Percentiles rank a stretch among this genome's conserved stretches.
These are phyloP conservation scores for Aspergillus egyptiacus DNA, from an alignment of 495 filamentous ascomycete genomes.

Conservation along the genomic window DNA sequence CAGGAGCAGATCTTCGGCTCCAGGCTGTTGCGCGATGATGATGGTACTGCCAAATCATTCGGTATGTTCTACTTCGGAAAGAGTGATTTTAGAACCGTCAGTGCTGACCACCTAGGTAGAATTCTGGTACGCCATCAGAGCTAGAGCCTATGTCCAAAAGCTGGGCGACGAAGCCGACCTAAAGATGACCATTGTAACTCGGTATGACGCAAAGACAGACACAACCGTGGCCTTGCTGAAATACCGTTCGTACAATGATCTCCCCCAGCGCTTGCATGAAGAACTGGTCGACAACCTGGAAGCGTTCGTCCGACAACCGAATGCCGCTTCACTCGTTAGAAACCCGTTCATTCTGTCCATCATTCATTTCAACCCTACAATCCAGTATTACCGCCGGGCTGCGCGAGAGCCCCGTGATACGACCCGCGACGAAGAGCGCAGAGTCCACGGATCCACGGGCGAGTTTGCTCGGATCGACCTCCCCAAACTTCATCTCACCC, in stretches of 20 bases:
- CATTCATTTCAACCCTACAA: conserved; percentile 11
- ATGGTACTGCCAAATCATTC: conserved; percentile 1
- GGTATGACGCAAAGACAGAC: conserved; percentile 8
- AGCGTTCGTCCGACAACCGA: conserved; percentile 4
- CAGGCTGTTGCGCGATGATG: background rate
- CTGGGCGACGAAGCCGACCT: conserved; percentile 6
- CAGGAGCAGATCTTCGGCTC: conserved; percentile 11
- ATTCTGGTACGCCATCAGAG: conserved; percentile 14
- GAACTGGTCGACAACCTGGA: conserved; percentile 9
- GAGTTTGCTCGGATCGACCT: conserved; percentile 7
- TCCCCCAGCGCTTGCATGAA: conserved; percentile 9
- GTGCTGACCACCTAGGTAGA: background rate
- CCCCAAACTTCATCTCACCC: conserved; percentile 6
- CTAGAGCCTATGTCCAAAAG: conserved; percentile 5
- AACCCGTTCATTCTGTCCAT: conserved; percentile 10
- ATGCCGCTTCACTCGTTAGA: conserved; percentile 1
- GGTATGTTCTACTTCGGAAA: conserved; percentile 6
- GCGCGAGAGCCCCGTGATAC: conserved; percentile 10
- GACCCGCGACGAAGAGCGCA: conserved; percentile 7
- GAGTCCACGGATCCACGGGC: conserved; percentile 1
- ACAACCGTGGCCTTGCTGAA: conserved; percentile 6
- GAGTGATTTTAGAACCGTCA: no score
- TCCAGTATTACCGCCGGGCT: conserved; percentile 9
- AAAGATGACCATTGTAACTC: conserved; percentile 12
- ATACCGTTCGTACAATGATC: conserved; percentile 10